Base-by-base conservation (phyloP, 1,139 yeast genomes). In the Hyphopichia khmerensis region DNA sequence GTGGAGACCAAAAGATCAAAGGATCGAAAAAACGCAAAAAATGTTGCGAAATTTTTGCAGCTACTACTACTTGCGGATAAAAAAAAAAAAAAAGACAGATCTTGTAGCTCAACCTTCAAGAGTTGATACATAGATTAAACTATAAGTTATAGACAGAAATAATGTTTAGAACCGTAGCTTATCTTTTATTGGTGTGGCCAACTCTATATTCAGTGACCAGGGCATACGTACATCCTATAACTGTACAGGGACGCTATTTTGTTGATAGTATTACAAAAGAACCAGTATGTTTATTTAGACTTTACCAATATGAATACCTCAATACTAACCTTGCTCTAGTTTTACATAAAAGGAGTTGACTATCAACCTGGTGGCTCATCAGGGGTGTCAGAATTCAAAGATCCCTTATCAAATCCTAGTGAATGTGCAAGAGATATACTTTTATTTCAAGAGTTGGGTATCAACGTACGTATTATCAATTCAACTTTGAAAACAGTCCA, bases 341-440 rank as follows among this genome's bases (percentile, higher is more conserved):
- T 93, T 57, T 48, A 40, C 27, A 52, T 52, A 4, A 82, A 79
- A 57, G 96, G 96, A 27, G 75, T 74, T 11, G 96, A 88, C 57
- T 89, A 89, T 58, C 96, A 88, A 59, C 96, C 96, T 0, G 95
- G 95, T 19, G 96, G 96, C 1, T 81, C 95, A 0, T 83, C 96
- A 0, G 85, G 79, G 0, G 77, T 77, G 6, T 77, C 78, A 33
- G 67, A 62, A 2, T 49, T 55, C 8, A 59, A 59, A 13, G 96
- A 90, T 55, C 96, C 96, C 0, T 71, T 91, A 35, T 84, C 95
- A 0, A 84, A 88, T 53, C 77, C 82, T 10, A 66, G 70, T 21
- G 58, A 64, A 26, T 89, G 96, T 65, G 82, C 87, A 3, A 73
- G 96, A 48, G 96, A 89, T 59, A 79, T 87, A 29, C 69, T 73